Conservation (phyloP, 371 early-diverging fungal species). For the Saksenaea oblongispora region DNA sequence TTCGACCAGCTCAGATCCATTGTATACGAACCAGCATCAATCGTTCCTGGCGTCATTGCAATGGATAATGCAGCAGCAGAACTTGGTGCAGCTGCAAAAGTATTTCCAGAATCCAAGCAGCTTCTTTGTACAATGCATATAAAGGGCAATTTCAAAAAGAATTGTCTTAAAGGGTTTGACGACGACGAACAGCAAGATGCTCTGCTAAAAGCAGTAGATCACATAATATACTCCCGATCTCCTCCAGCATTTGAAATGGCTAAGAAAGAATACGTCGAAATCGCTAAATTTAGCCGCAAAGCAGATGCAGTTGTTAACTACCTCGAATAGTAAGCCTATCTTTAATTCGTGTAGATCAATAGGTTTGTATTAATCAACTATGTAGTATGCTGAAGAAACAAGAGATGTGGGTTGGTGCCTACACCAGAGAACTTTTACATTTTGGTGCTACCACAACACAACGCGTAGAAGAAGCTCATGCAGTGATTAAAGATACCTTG, state of each 20-base stretch:
- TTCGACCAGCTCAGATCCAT: too few relatives aligned
- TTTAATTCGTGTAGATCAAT: not conserved
- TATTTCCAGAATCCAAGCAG: not conserved
- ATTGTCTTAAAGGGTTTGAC: not conserved
- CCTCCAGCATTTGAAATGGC: not conserved
- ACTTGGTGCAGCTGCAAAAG: not conserved
- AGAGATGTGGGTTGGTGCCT: slow-evolving; percentile 9
- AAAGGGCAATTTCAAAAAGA: not conserved
- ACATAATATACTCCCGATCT: not conserved
- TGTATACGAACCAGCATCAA: not conserved
- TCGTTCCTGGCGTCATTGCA: not conserved
- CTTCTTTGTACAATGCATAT: not conserved
- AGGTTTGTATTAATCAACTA: too few relatives aligned
- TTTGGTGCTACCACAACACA: slow-evolving; percentile 9
- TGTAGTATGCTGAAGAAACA: slow-evolving; percentile 3
- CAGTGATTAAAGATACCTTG: slow-evolving; percentile 1
- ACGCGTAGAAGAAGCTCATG: slow-evolving; percentile 10
- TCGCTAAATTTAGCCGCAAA: not conserved
- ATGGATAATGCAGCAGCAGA: not conserved
- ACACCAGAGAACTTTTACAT: not conserved
- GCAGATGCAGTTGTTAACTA: not conserved
- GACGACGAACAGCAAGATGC: not conserved
- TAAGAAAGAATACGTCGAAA: not conserved
- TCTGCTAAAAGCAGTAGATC: not conserved
- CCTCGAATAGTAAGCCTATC: not conserved